These are phyloP conservation scores for Nymphaea colorata DNA, from an alignment of 164 flowering plant genomes.

Conservation along the genomic window DNA sequence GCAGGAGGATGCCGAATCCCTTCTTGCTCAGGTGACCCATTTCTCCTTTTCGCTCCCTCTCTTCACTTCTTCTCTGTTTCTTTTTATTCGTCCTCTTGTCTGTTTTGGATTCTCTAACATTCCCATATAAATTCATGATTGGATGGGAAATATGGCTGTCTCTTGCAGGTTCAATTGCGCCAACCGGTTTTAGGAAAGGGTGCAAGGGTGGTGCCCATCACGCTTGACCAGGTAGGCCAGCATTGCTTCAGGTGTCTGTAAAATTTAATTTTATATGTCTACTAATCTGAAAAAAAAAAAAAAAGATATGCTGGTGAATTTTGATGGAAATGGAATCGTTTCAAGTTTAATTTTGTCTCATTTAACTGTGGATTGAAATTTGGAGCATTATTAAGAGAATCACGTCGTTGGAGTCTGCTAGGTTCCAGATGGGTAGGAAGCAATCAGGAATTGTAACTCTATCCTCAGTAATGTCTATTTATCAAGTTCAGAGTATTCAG, in stretches of 20 bases:
- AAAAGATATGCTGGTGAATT: too few relatives aligned
- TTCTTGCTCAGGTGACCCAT: slow-evolving; percentile 67
- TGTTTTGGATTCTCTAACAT: background rate
- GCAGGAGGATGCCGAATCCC: slow-evolving; percentile 76
- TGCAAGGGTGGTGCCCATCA: slow-evolving; percentile 80
- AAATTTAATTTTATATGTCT: background rate
- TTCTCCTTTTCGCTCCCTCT: background rate
- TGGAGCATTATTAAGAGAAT: too few relatives aligned
- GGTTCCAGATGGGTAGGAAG: too few relatives aligned
- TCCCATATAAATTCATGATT: background rate
- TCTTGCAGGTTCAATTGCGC: slow-evolving; percentile 46
- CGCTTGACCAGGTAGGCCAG: slow-evolving; percentile 72
- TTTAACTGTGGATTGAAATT: too few relatives aligned
- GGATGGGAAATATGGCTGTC: background rate
- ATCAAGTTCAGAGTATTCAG: too few relatives aligned
- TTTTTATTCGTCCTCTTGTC: background rate
- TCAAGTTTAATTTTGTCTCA: too few relatives aligned
- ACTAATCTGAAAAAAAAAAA: background rate
- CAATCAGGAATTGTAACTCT: too few relatives aligned
- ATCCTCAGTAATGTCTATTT: too few relatives aligned
- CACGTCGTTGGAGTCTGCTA: too few relatives aligned
- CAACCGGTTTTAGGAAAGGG: slow-evolving; percentile 44
- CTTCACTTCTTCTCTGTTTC: background rate
- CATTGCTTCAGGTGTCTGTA: background rate
- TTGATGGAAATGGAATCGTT: too few relatives aligned